These are phyloP conservation scores for Orbilia oligospora DNA, from an alignment of 2,329 filamentous ascomycete species.

Conservation along the genomic window DNA sequence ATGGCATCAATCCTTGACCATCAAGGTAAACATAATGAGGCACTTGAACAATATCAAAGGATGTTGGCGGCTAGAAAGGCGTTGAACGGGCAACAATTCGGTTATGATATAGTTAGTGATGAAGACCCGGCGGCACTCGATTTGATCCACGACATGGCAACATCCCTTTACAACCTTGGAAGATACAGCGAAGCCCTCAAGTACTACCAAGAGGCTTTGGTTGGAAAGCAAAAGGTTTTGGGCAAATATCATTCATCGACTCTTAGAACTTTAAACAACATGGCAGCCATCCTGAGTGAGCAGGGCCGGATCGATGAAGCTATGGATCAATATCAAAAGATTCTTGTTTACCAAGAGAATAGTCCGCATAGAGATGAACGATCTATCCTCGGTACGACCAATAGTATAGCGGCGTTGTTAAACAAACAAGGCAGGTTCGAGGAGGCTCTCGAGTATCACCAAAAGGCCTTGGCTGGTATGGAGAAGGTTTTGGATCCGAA, in stretches of 20 bases:
- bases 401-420: slow-evolving; percentile 46
- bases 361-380: background rate
- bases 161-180: background rate
- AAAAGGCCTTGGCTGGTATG: slow-evolving; percentile 17
- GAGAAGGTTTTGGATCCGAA: slow-evolving; percentile 35
- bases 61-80: slow-evolving; percentile 12
- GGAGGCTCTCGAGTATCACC: slow-evolving; percentile 55
- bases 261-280: background rate
- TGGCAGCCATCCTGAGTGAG: background rate
- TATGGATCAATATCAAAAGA: slow-evolving; percentile 45
- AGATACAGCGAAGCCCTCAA: slow-evolving; percentile 19
- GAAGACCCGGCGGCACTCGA: background rate
- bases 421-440: slow-evolving; percentile 60
- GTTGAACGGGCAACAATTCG: background rate
- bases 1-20: background rate
- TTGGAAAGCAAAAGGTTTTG: slow-evolving; percentile 18
- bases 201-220: slow-evolving; percentile 7
- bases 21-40: slow-evolving; percentile 44
- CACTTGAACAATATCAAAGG: slow-evolving; percentile 46
- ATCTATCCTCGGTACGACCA: slow-evolving; percentile 36
- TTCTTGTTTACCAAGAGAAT: slow-evolving; percentile 31
- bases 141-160: background rate
- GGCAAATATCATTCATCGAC: slow-evolving; percentile 26
- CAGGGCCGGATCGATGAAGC: slow-evolving; percentile 14
- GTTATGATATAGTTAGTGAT: too few species aligned